Percentiles rank a stretch among this genome's conserved stretches.
Conservation (phyloP, 257 asterid species). For the Lithospermum erythrorhizon region DNA sequence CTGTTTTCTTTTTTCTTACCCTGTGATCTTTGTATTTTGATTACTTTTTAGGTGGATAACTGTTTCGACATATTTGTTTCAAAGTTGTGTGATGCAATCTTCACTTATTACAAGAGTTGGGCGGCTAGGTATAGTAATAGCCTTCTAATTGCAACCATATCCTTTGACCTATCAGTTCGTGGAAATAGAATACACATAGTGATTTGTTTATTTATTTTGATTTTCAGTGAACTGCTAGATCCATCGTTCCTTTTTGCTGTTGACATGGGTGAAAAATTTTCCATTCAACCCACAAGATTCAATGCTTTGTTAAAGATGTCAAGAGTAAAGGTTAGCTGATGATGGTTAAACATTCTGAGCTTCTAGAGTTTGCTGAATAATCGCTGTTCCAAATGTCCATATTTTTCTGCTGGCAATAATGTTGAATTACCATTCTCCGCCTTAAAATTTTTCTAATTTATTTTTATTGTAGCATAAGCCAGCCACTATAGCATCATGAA, state of each 20-base stretch:
- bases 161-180: background rate
- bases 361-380: background rate
- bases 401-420: background rate
- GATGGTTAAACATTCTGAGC: background rate
- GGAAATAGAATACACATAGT: background rate
- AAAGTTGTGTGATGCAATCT: conserved; percentile 67
- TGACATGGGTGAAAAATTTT: conserved; percentile 80
- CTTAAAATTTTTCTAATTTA: too few relatives aligned
- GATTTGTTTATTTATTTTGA: conserved; percentile 7
- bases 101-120: conserved; percentile 94
- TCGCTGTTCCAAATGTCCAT: background rate
- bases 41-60: conserved; percentile 71
- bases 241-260: conserved; percentile 88
- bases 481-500: too few relatives aligned
- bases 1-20: background rate
- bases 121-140: conserved; percentile 64
- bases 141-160: background rate
- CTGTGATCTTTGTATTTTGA: conserved; percentile 3
- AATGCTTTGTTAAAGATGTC: conserved; percentile 62
- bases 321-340: conserved; percentile 70
- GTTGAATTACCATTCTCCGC: too few relatives aligned
- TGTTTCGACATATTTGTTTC: conserved; percentile 88
- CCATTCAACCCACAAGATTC: conserved; percentile 85
- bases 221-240: conserved; percentile 79
- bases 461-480: too few relatives aligned